Evolutionary conservation across 75 land plant genomes (phyloP).

Genomic region (Cupressus sempervirens): DNA sequence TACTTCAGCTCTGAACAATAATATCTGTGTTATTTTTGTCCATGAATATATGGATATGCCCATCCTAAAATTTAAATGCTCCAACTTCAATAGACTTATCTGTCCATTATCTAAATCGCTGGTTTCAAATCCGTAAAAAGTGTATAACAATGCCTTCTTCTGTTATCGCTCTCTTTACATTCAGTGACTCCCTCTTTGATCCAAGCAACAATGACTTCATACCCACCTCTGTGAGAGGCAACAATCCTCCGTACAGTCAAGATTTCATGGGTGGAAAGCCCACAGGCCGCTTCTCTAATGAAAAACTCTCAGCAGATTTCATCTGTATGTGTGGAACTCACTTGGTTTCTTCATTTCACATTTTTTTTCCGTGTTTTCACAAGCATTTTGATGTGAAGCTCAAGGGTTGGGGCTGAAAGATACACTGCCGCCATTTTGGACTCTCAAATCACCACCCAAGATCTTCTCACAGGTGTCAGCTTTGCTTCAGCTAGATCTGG

Average conservation of each 20-base stretch:
- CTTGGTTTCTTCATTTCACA: too few species aligned
- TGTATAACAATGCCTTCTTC: neutral
- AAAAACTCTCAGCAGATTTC: conserved; percentile 11
- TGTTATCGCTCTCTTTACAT: neutral
- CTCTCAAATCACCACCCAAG: conserved; percentile 21
- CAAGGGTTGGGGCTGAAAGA: conserved; percentile 27
- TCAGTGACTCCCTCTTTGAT: conserved; percentile 19
- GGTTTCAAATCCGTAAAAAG: neutral
- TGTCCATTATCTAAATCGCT: neutral
- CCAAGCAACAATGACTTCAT: conserved; percentile 13
- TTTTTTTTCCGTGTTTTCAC: neutral
- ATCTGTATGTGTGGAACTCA: conserved; percentile 6
- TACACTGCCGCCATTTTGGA: conserved; percentile 43
- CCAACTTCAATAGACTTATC: neutral
- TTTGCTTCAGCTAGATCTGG: too few species aligned
- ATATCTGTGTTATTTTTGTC: too few species aligned
- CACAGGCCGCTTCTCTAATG: conserved; percentile 24
- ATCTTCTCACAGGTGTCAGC: conserved; percentile 52
- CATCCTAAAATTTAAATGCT: too few species aligned
- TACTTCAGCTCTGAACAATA: too few species aligned
- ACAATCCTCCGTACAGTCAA: conserved; percentile 19
- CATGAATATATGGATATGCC: too few species aligned
- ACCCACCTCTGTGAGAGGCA: neutral
- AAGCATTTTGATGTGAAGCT: conserved; percentile 17
- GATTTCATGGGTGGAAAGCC: conserved; percentile 7